Evolutionary conservation across 805 yeast species (phyloP).

Genomic region (Tetrapisispora arboricola): DNA sequence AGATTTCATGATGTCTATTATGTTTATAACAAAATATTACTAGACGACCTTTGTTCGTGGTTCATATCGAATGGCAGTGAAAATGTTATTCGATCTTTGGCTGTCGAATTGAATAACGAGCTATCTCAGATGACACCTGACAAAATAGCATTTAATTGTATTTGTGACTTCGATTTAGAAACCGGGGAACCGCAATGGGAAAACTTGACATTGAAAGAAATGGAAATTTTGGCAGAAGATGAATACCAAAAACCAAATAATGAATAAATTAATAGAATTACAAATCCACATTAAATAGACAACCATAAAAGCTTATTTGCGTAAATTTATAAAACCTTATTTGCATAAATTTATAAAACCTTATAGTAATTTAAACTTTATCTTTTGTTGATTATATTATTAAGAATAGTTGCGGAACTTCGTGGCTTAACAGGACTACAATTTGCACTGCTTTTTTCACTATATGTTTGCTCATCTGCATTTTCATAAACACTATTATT

Average conservation of each 20-base stretch:
- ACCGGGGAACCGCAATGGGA: conserved; percentile 33
- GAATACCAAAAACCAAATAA: conserved; percentile 21
- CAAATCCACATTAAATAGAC: not conserved
- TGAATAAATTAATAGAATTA: not conserved
- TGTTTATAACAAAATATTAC: conserved; percentile 65
- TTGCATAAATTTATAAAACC: not conserved
- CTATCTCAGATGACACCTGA: conserved; percentile 27
- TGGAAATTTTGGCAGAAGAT: conserved; percentile 48
- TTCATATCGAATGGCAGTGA: conserved; percentile 50
- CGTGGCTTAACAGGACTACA: conserved; percentile 11
- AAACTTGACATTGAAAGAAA: conserved; percentile 41
- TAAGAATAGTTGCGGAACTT: conserved; percentile 19
- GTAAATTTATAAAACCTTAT: not conserved
- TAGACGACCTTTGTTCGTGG: conserved; percentile 76
- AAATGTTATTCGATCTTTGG: conserved; percentile 46
- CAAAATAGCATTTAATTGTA: conserved; percentile 37
- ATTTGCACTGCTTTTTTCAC: conserved; percentile 24
- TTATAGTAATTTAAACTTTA: too few species aligned
- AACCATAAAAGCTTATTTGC: too few species aligned
- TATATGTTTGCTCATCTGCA: conserved; percentile 22
- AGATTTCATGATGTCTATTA: conserved; percentile 77
- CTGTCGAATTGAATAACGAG: conserved; percentile 49
- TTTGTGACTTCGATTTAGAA: conserved; percentile 29
- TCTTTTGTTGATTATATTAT: conserved; percentile 13
- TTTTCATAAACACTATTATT: conserved; percentile 5